A percentile compares a stretch with the other conserved stretches of the same genome.
These are phyloP conservation scores for Fraxinus pennsylvanica DNA, from an alignment of 257 asterid genomes.

Conservation along the genomic window DNA sequence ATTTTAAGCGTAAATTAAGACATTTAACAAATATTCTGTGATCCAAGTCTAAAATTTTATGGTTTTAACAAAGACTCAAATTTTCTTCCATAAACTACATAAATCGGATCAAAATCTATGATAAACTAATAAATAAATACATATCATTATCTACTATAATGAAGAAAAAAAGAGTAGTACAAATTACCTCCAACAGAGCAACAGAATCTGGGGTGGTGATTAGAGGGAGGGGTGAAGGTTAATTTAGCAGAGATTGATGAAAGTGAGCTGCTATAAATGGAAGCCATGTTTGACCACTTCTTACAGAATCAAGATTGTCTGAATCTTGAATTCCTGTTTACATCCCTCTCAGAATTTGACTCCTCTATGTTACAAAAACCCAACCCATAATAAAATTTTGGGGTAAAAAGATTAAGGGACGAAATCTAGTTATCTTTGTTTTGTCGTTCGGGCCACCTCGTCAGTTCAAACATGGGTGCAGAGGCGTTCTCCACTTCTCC, in stretches of 20 bases:
- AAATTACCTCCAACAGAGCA: conserved; percentile 56
- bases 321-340: neutral
- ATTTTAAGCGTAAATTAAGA: neutral
- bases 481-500: neutral
- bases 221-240: conserved; percentile 33
- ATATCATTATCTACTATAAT: neutral
- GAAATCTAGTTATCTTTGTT: conserved; percentile 47
- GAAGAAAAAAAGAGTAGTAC: neutral
- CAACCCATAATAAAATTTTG: neutral
- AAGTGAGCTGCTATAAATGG: conserved; percentile 45
- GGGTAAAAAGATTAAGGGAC: conserved; percentile 23
- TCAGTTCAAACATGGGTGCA: conserved; percentile 13
- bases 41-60: neutral
- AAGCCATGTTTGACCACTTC: conserved; percentile 33
- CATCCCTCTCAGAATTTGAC: neutral
- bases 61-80: neutral
- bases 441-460: conserved; percentile 15
- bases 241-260: conserved; percentile 46
- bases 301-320: neutral
- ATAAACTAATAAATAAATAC: neutral
- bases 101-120: neutral
- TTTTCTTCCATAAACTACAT: neutral
- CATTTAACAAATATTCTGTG: neutral
- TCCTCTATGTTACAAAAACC: neutral
- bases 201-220: conserved; percentile 47